phyloP scores from a whole-genome alignment of 805 yeast genomes.

The Trichomonascus vanleenenianus region DNA sequence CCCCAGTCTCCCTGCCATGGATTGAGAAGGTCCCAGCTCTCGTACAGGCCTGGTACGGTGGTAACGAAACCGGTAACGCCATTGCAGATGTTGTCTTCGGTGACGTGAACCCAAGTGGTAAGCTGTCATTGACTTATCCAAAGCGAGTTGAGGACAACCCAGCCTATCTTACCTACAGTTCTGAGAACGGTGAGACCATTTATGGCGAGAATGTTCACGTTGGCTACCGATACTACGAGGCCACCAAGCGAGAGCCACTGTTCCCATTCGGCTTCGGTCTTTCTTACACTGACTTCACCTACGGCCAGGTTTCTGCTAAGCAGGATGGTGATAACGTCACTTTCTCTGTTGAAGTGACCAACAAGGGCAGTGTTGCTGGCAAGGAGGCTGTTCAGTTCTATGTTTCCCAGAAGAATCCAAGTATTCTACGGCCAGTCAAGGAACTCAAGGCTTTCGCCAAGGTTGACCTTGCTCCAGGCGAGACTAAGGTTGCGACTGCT shows the following conservation, averaged over 20 bases:
- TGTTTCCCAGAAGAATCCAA: conserved; percentile 30
- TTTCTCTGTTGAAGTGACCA: conserved; percentile 37
- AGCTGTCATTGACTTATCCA: conserved; percentile 51
- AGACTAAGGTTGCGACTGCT: conserved; percentile 31
- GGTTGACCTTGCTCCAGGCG: conserved; percentile 38
- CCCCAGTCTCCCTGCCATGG: conserved; percentile 58
- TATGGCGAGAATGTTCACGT: conserved; percentile 63
- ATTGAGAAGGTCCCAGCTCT: conserved; percentile 34
- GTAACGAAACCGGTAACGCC: conserved; percentile 50
- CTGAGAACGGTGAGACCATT: conserved; percentile 45
- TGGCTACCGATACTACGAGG: conserved; percentile 57
- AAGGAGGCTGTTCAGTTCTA: conserved; percentile 49
- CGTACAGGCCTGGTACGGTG: conserved; percentile 51
- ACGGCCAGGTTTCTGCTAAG: conserved; percentile 4
- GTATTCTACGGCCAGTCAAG: conserved; percentile 44
- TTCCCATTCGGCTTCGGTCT: conserved; percentile 59
- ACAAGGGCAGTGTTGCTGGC: conserved; percentile 43
- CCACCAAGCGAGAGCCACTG: conserved; percentile 37
- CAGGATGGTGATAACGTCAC: not conserved
- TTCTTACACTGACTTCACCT: conserved; percentile 46
- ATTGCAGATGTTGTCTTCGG: conserved; percentile 56
- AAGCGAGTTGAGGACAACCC: conserved; percentile 46
- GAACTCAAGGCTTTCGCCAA: conserved; percentile 53
- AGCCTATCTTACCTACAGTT: conserved; percentile 42
- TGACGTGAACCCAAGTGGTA: conserved; percentile 54